Percentiles rank a stretch among this genome's conserved stretches.
phyloP scores from a whole-genome alignment of 257 asterid species.

The Thymus quinquecostatus region DNA sequence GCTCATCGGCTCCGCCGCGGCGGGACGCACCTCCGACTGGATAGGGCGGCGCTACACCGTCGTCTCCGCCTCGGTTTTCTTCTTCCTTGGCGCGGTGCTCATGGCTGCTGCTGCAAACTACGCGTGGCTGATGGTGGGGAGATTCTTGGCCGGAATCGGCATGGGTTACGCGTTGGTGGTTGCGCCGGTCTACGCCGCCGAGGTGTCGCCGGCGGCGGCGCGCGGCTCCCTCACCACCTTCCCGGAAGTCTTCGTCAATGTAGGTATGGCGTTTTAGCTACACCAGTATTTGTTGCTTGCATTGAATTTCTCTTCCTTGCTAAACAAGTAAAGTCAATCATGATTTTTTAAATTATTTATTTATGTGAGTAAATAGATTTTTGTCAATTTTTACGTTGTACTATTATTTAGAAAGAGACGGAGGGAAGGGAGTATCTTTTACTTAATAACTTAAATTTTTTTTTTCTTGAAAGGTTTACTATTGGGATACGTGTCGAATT shows the following conservation, averaged over 20 bases:
- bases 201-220: slow-evolving; percentile 41
- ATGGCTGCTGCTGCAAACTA: slow-evolving; percentile 41
- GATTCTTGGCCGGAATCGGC: slow-evolving; percentile 46
- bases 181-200: slow-evolving; percentile 48
- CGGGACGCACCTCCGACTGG: slow-evolving; percentile 43
- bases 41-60: slow-evolving; percentile 44
- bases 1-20: slow-evolving; percentile 39
- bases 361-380: too few species aligned
- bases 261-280: slow-evolving; percentile 27
- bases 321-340: too few species aligned
- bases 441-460: not conserved
- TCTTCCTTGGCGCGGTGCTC: slow-evolving; percentile 40
- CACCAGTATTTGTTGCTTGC: too few species aligned
- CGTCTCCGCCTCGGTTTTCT: slow-evolving; percentile 37
- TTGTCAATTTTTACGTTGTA: too few species aligned
- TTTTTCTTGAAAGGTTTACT: slow-evolving; percentile 28
- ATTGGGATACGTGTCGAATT: slow-evolving; percentile 42
- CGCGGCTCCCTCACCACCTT: slow-evolving; percentile 43
- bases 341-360: too few species aligned
- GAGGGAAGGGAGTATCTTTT: too few species aligned
- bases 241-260: slow-evolving; percentile 44
- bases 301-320: too few species aligned
- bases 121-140: slow-evolving; percentile 37
- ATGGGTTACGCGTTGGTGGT: slow-evolving; percentile 42
- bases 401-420: too few species aligned